phyloP scores from a whole-genome alignment of 306 rosid species.

The Vigna unguiculata region DNA sequence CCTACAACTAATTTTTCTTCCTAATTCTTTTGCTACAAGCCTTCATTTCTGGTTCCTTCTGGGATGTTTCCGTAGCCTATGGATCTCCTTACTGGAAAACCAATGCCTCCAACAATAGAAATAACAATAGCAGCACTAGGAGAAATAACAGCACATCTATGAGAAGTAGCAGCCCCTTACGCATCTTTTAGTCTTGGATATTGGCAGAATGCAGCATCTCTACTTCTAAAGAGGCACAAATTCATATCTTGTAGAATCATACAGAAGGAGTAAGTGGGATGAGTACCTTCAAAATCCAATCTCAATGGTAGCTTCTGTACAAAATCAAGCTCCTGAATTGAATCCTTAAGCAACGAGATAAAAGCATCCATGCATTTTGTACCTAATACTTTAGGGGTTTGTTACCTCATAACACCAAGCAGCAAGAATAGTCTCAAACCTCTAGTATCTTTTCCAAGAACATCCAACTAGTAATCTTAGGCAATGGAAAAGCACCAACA shows the following conservation, averaged over 20 bases:
- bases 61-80: too few species aligned
- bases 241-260: slow-evolving; percentile 48
- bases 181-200: slow-evolving; percentile 51
- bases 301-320: slow-evolving; percentile 52
- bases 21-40: slow-evolving; percentile 48
- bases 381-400: slow-evolving; percentile 46
- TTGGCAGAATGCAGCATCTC: slow-evolving; percentile 42
- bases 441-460: too few species aligned
- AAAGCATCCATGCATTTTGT: slow-evolving; percentile 53
- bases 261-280: slow-evolving; percentile 56
- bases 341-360: slow-evolving; percentile 52
- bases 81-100: slow-evolving; percentile 53
- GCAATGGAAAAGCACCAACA: too few species aligned
- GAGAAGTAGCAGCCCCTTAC: slow-evolving; percentile 41
- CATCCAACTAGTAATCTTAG: too few species aligned
- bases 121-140: slow-evolving; percentile 38
- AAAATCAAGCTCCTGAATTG: slow-evolving; percentile 50
- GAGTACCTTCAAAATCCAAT: slow-evolving; percentile 57
- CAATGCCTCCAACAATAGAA: slow-evolving; percentile 44
- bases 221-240: slow-evolving; percentile 44
- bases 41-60: slow-evolving; percentile 45
- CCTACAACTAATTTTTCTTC: slow-evolving; percentile 49
- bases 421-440: slow-evolving; percentile 45
- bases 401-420: slow-evolving; percentile 46
- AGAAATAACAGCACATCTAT: slow-evolving; percentile 44